A percentile compares a stretch with the other conserved stretches of the same genome.
Evolutionary conservation across 306 rosid species (phyloP).

Genomic region (Rubus parviflorus): DNA sequence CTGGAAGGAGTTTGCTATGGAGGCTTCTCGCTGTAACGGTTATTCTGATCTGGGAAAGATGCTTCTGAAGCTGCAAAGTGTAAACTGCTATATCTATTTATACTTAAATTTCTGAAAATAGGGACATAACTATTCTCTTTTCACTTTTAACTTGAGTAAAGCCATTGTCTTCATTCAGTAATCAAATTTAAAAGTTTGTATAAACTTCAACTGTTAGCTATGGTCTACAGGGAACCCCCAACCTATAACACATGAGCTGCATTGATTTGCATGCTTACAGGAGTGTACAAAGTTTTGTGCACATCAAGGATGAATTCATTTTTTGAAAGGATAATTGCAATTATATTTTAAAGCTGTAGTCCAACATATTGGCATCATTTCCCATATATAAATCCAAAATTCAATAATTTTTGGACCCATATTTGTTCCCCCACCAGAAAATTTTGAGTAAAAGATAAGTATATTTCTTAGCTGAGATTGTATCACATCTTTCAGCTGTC

Average conservation of each 20-base stretch:
- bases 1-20: slow-evolving; percentile 95
- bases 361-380: background rate
- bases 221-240: background rate
- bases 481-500: background rate
- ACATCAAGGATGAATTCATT: background rate
- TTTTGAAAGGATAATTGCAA: background rate
- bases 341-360: background rate
- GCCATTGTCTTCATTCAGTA: background rate
- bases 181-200: background rate
- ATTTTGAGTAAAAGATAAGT: too few species aligned
- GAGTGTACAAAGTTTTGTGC: background rate
- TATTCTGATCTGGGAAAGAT: slow-evolving; percentile 90
- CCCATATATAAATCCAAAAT: background rate
- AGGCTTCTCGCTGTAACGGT: slow-evolving; percentile 75
- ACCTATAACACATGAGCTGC: slow-evolving; percentile 1
- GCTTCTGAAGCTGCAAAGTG: slow-evolving; percentile 87
- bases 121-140: slow-evolving; percentile 7
- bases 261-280: background rate
- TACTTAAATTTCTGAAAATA: slow-evolving; percentile 24
- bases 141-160: slow-evolving; percentile 11
- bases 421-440: too few species aligned
- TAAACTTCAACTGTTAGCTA: background rate
- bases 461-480: background rate
- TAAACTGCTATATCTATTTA: slow-evolving; percentile 55
- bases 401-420: background rate